A percentile compares a stretch with the other conserved stretches of the same genome.
These are phyloP conservation scores for Ustilago esculenta DNA, from an alignment of 1,284 basidiomycete species.

Conservation along the genomic window DNA sequence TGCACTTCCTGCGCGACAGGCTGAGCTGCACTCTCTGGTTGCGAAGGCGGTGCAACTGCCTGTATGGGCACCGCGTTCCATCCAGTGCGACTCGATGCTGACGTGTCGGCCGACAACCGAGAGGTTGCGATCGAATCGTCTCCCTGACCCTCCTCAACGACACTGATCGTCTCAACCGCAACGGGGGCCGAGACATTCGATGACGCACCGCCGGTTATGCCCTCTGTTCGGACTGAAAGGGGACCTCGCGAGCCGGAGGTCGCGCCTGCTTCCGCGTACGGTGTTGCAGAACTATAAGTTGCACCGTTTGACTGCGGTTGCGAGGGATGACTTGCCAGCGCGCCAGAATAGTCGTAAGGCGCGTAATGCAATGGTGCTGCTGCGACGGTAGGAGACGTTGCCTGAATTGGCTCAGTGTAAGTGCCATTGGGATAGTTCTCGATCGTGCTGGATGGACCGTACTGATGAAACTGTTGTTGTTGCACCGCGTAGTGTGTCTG, in stretches of 20 bases:
- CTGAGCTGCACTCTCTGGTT: background rate
- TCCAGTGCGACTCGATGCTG: constrained; percentile 25
- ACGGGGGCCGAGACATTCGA: constrained; percentile 1
- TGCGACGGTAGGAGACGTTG: constrained; percentile 1
- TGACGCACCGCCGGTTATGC: constrained; percentile 12
- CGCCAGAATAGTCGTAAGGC: constrained; percentile 12
- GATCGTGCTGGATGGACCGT: background rate
- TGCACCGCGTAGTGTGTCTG: constrained; percentile 7
- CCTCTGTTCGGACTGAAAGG: constrained; percentile 26
- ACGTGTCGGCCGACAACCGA: constrained; percentile 25
- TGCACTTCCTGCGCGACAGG: background rate
- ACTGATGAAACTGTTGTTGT: constrained; percentile 18
- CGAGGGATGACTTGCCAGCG: background rate
- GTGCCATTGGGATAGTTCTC: constrained; percentile 12
- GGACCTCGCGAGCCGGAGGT: constrained; percentile 9
- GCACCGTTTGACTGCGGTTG: constrained; percentile 11
- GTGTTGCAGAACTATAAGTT: background rate
- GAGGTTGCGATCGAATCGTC: constrained; percentile 19
- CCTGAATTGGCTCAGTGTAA: constrained; percentile 15
- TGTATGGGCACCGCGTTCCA: constrained; percentile 28
- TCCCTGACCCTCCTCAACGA: constrained; percentile 3
- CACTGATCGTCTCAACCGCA: constrained; percentile 1
- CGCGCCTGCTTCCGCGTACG: constrained; percentile 5
- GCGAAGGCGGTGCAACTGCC: constrained; percentile 17
- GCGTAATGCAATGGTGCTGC: constrained; percentile 11